Percentiles rank a stretch among this genome's conserved stretches.
phyloP scores from a whole-genome alignment of 1,139 yeast species.

The Blastobotrys illinoisensis region DNA sequence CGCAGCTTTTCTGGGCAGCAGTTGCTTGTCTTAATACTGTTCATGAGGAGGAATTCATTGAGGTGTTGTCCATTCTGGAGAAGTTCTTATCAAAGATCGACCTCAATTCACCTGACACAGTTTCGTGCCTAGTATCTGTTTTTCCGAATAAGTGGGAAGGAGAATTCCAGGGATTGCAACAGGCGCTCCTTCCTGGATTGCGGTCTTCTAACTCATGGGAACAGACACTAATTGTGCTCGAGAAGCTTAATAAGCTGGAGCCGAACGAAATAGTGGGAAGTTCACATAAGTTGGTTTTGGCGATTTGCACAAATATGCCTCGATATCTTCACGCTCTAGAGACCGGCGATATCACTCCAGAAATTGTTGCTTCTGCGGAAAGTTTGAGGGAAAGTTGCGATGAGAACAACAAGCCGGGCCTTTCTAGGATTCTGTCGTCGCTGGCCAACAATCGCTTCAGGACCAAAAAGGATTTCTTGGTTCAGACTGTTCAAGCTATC shows the following conservation, averaged over 20 bases:
- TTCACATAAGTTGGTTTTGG: conserved; percentile 55
- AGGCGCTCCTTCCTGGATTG: conserved; percentile 71
- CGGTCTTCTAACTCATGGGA: conserved; percentile 79
- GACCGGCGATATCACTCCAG: conserved; percentile 41
- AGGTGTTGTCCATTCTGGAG: conserved; percentile 72
- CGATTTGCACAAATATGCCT: conserved; percentile 76
- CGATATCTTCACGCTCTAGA: conserved; percentile 77
- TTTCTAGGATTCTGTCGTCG: conserved; percentile 72
- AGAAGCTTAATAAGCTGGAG: conserved; percentile 58
- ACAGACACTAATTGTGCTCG: conserved; percentile 66
- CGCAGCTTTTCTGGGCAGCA: conserved; percentile 93
- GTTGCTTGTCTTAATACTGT: conserved; percentile 88
- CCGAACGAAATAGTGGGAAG: conserved; percentile 66
- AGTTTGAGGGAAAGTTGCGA: conserved; percentile 58
- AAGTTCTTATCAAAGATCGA: conserved; percentile 85
- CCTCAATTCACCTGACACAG: conserved; percentile 78
- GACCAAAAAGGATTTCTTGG: conserved; percentile 80
- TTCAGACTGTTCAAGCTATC: conserved; percentile 70
- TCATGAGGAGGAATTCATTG: conserved; percentile 90
- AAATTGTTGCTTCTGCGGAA: conserved; percentile 22
- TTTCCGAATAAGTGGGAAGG: conserved; percentile 98
- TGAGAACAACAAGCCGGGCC: conserved; percentile 48
- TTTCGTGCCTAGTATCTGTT: conserved; percentile 71
- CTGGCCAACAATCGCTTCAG: conserved; percentile 74
- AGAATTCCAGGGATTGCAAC: conserved; percentile 81